Base-by-base conservation (phyloP, 2,329 filamentous ascomycete species). In the Claviceps paspali region DNA sequence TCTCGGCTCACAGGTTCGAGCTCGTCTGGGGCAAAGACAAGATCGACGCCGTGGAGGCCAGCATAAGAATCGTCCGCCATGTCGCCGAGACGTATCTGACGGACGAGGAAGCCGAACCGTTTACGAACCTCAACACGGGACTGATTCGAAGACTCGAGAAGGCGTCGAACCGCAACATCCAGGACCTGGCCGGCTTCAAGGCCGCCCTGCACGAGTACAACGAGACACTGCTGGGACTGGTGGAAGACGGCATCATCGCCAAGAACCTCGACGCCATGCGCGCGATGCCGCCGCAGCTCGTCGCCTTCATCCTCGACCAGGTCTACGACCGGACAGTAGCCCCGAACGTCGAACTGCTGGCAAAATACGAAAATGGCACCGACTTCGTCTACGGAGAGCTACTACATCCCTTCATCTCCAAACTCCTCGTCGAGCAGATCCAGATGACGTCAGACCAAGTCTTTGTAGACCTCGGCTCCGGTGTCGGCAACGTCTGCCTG, bases 301-400 rank as follows among this genome's bases (percentile, higher is more conserved):
- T 87, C 33, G 76, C 82, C 46, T 79, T 85, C 46, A 88, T 95
- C 48, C 70, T 93, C 29, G 77, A 73, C 38, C 87, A 98, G 55
- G 81, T 85, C 17, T 96, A 95, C 60, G 78, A 87, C 49, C 83
- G 91, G 35, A 93, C 85, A 5, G 91, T 98, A 6, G 91, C 87
- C 2, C 87, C 85, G 5, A 76, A 82, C 42, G 85, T 94, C 18
- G 83, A 93, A 44, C 73, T 79, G 8, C 73, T 96, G 10, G 76
- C 77, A 41, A 79, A 82, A 49, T 95, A 96, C 55, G 76, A 91
- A 52, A 85, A 86, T 52, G 88, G 87, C 48, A 84, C 82, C 46
- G 85, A 93, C 57, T 88, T 93, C 48, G 83, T 93, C 28, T 98
- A 98, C 53, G 91, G 91, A 52, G 91, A 98, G 57, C 73, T 98